phyloP scores from a whole-genome alignment of 1,284 basidiomycete genomes.

The Ustilago trichophora region DNA sequence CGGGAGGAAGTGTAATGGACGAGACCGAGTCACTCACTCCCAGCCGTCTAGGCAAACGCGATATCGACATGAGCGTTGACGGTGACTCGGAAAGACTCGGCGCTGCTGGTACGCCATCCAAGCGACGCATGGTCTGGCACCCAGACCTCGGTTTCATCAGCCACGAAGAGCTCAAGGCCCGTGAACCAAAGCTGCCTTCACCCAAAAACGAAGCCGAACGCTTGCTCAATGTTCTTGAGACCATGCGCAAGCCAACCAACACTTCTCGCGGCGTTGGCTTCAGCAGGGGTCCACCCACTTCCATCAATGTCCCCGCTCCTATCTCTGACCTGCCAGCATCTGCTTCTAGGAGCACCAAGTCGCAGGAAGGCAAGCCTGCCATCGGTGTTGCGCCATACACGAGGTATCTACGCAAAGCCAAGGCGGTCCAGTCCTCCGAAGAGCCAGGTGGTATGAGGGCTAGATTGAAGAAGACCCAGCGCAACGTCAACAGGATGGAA shows the following conservation, averaged over 20 bases:
- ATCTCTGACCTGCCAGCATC: conserved; percentile 30
- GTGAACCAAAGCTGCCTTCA: conserved; percentile 52
- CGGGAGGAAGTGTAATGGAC: conserved; percentile 31
- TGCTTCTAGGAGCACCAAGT: conserved; percentile 1
- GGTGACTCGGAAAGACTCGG: conserved; percentile 31
- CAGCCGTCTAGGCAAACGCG: conserved; percentile 39
- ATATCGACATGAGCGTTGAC: conserved; percentile 48
- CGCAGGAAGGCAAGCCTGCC: conserved; percentile 10
- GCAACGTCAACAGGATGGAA: conserved; percentile 1
- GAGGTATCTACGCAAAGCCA: conserved; percentile 46
- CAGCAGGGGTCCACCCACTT: conserved; percentile 17
- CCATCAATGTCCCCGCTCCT: conserved; percentile 43
- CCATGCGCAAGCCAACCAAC: conserved; percentile 62
- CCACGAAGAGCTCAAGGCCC: conserved; percentile 55
- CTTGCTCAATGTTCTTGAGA: conserved; percentile 67
- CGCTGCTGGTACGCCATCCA: conserved; percentile 36
- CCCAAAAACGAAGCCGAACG: conserved; percentile 68
- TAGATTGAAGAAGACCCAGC: conserved; percentile 25
- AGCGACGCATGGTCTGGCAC: conserved; percentile 63
- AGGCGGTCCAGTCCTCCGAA: conserved; percentile 18
- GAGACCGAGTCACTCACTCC: conserved; percentile 34
- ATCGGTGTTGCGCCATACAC: conserved; percentile 57
- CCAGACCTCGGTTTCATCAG: conserved; percentile 60
- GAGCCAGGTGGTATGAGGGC: conserved; percentile 42
- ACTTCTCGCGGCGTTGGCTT: conserved; percentile 45